A percentile compares a stretch with the other conserved stretches of the same genome.
Evolutionary conservation across 2,329 filamentous ascomycete species (phyloP).

Genomic region (Teratosphaeria destructans): DNA sequence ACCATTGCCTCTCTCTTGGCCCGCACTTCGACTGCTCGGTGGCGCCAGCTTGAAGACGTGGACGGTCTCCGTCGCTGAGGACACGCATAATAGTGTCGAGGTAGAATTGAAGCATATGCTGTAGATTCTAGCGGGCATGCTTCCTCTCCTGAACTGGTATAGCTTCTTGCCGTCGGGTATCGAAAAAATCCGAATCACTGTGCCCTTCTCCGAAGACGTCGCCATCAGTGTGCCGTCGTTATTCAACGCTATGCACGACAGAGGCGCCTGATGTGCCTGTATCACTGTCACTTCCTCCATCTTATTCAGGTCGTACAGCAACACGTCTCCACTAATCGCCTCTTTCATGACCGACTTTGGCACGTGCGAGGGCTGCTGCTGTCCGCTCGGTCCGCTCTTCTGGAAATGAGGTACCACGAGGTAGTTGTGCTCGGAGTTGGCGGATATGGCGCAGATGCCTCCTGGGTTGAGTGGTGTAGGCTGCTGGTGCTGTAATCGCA

Average conservation of each 20-base stretch:
- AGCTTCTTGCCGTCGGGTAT: constrained; percentile 85
- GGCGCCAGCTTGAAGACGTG: constrained; percentile 80
- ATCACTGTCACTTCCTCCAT: constrained; percentile 91
- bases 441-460: constrained; percentile 78
- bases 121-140: constrained; percentile 90
- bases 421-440: constrained; percentile 91
- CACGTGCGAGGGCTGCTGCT: constrained; percentile 62
- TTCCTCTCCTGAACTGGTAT: constrained; percentile 90
- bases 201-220: constrained; percentile 93
- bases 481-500: constrained; percentile 88
- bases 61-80: constrained; percentile 89
- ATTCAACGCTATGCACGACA: constrained; percentile 86
- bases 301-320: constrained; percentile 83
- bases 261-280: constrained; percentile 82
- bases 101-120: constrained; percentile 98
- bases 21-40: constrained; percentile 25
- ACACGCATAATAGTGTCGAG: constrained; percentile 87
- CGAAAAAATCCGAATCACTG: constrained; percentile 91
- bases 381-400: constrained; percentile 30
- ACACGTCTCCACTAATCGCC: constrained; percentile 80
- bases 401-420: constrained; percentile 84
- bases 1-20: constrained; percentile 7
- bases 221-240: constrained; percentile 84
- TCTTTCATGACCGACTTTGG: constrained; percentile 59
- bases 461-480: constrained; percentile 87